Percentiles rank a stretch among this genome's conserved stretches.
phyloP scores from a whole-genome alignment of 1,284 basidiomycete genomes.

The Naganishia liquefaciens region DNA sequence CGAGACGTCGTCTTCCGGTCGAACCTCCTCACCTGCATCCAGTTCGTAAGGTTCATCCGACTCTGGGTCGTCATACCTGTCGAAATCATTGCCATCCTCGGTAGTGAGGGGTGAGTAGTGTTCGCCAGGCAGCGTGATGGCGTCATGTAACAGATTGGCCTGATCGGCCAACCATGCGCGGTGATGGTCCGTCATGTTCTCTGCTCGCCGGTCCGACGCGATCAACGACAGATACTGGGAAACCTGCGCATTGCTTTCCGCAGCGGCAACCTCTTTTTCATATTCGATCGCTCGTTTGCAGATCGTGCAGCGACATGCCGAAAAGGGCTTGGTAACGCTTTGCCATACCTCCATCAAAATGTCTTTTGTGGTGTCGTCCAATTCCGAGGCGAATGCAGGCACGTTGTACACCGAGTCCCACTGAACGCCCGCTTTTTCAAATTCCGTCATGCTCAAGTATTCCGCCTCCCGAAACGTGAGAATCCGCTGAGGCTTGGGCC shows the following conservation, averaged over 20 bases:
- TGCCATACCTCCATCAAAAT: slow-evolving; percentile 17
- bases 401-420: slow-evolving; percentile 1
- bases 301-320: slow-evolving; percentile 16
- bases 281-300: slow-evolving; percentile 23
- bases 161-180: slow-evolving; percentile 23
- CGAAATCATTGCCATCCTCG: slow-evolving; percentile 3
- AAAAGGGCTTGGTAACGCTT: slow-evolving; percentile 1
- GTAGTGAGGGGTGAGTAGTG: neutral
- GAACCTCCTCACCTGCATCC: slow-evolving; percentile 5
- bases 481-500: slow-evolving; percentile 15
- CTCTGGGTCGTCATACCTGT: slow-evolving; percentile 1
- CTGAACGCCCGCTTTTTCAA: neutral
- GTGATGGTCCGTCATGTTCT: slow-evolving; percentile 22
- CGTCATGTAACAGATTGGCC: slow-evolving; percentile 7
- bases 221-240: slow-evolving; percentile 27
- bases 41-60: slow-evolving; percentile 6
- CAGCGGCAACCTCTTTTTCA: slow-evolving; percentile 19
- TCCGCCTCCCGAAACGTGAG: slow-evolving; percentile 5
- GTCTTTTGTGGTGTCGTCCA: slow-evolving; percentile 20
- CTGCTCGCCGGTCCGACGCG: neutral
- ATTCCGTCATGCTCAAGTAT: slow-evolving; percentile 24
- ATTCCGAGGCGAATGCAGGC: slow-evolving; percentile 1
- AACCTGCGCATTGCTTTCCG: slow-evolving; percentile 3
- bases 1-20: slow-evolving; percentile 15
- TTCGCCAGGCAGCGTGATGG: slow-evolving; percentile 1